These are phyloP conservation scores for Ceraceosorus guamensis DNA, from an alignment of 1,284 basidiomycete genomes.

Conservation along the genomic window DNA sequence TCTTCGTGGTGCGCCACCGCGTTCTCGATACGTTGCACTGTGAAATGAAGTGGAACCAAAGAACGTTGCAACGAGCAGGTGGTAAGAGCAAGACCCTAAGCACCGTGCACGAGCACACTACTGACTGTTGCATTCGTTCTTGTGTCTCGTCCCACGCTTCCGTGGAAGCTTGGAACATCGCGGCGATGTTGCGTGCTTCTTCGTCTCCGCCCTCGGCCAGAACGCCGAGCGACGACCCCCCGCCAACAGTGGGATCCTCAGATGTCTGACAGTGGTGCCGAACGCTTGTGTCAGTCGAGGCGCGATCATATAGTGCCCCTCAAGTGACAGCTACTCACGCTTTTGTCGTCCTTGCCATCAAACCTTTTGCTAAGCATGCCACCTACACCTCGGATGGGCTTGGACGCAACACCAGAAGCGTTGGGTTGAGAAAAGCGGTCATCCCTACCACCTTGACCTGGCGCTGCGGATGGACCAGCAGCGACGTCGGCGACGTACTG, in stretches of 20 bases:
- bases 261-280: too few species aligned
- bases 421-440: slow-evolving; percentile 11
- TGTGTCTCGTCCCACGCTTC: slow-evolving; percentile 93
- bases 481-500: slow-evolving; percentile 66
- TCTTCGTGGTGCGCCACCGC: slow-evolving; percentile 32
- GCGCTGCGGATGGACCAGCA: slow-evolving; percentile 19
- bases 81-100: not conserved
- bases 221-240: not conserved
- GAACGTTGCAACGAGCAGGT: not conserved
- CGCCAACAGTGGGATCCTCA: too few species aligned
- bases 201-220: slow-evolving; percentile 6
- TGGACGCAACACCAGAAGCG: slow-evolving; percentile 12
- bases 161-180: slow-evolving; percentile 86
- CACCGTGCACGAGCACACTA: slow-evolving; percentile 36
- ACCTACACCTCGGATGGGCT: slow-evolving; percentile 19
- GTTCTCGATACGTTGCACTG: slow-evolving; percentile 37
- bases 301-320: too few species aligned
- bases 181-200: slow-evolving; percentile 59
- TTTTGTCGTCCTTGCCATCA: slow-evolving; percentile 66
- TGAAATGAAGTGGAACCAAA: too few species aligned
- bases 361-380: slow-evolving; percentile 73
- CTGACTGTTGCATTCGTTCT: slow-evolving; percentile 93
- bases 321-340: not conserved
- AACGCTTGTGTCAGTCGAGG: too few species aligned
- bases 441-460: slow-evolving; percentile 10